Evolutionary conservation across 441 rosid species (phyloP), one percentile per base, ranked within the genome.

Genomic region (Erysimum cheiri): DNA sequence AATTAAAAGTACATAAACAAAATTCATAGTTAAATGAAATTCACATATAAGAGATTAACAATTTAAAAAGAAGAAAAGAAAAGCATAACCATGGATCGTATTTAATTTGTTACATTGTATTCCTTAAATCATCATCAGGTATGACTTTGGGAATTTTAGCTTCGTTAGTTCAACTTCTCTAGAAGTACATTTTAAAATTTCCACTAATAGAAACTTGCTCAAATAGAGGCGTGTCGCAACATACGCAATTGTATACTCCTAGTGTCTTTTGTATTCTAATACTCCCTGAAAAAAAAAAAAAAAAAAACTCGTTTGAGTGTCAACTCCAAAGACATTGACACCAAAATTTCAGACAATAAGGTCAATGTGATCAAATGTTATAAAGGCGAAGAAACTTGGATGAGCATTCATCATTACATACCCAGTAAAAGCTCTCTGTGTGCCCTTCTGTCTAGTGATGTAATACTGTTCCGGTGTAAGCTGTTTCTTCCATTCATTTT

Each of bases 351-450:
- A 49, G 5, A 50, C 26, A 12, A 22, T 0, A 36, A 33, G 10
- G 3, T 22, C 35, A 24, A 0, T 40, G 26, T 39, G 37, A 50
- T 8, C 24, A 22, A 26, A 31, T 12, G 4, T 35, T n/a, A 8
- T 37, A 49, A 39, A 14, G 28, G 12, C 0, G 3, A 22, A 55
- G 5, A 11, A 15, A 43, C 4, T 32, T 33, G 14, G 19, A 63
- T 44, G 40, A 63, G 14, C 0, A 5, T 35, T 33, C 12, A 22
- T 22, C 24, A 24, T 14, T 31, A 31, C 72, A 49, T 91, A 93
- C 98, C 97, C 97, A 11, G 85, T 80, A 78, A 93, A 93, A 43
- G 98, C 97, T 82, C 92, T 82, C 78, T 93, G 97, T 1, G 96
- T 93, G 6, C 98, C 97, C 61, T 93, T 90, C 33, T 22, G 24